Percentiles rank a stretch among this genome's conserved stretches.
Evolutionary conservation across 1,284 basidiomycete genomes (phyloP).

Genomic region (Tausonia pullulans): DNA sequence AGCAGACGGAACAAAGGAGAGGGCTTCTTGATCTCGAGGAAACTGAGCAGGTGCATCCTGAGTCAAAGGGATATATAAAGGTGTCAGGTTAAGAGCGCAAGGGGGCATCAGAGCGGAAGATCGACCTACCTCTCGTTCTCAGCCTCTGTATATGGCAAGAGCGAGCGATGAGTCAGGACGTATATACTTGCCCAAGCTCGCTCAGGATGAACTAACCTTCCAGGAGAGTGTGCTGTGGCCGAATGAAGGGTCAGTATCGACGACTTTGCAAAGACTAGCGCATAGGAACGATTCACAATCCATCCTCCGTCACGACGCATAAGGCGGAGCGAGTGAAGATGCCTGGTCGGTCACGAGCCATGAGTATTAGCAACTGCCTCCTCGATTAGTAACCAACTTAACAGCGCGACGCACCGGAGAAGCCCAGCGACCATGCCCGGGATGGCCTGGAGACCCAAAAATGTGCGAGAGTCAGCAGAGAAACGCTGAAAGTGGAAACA

Average conservation of each 20-base stretch:
- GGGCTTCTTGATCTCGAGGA: constrained; percentile 74
- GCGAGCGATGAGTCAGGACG: too few species aligned
- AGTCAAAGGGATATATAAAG: not conserved
- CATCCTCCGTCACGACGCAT: constrained; percentile 79
- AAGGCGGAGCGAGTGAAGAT: constrained; percentile 21
- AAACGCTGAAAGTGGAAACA: not conserved
- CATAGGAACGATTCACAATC: constrained; percentile 35
- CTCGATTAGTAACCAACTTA: too few species aligned
- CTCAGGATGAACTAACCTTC: constrained; percentile 34
- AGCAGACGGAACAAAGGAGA: constrained; percentile 64
- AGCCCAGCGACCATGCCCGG: constrained; percentile 90
- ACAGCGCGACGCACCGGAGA: constrained; percentile 48
- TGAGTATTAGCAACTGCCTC: not conserved
- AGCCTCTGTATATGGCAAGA: constrained; percentile 45
- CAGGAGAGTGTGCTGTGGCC: constrained; percentile 49
- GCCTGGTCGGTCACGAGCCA: not conserved
- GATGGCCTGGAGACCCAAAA: constrained; percentile 26
- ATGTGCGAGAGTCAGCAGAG: not conserved
- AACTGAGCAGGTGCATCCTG: constrained; percentile 48
- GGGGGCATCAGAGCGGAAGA: constrained; percentile 17
- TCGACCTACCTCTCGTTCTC: constrained; percentile 63
- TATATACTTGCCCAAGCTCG: too few species aligned
- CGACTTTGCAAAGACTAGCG: too few species aligned
- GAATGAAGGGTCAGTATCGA: too few species aligned
- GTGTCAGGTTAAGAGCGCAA: too few species aligned